These are phyloP conservation scores for Saksenaea oblongispora DNA, from an alignment of 371 early-diverging fungal genomes.

Conservation along the genomic window DNA sequence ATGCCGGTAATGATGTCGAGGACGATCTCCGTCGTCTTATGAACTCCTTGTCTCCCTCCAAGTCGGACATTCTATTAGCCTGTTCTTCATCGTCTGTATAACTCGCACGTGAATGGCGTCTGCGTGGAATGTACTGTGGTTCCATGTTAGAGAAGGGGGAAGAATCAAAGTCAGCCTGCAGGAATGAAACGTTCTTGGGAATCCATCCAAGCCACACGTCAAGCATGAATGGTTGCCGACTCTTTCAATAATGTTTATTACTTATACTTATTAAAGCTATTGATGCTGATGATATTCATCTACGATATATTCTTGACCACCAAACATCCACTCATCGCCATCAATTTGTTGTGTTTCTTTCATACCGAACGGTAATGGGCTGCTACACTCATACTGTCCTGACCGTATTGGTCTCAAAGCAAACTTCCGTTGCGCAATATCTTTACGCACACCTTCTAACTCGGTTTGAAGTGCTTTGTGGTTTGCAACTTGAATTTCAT, in stretches of 20 bases:
- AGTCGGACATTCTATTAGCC: constrained; percentile 30
- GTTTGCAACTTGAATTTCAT: constrained; percentile 12
- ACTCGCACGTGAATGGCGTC: constrained; percentile 6
- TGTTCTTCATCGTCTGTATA: constrained; percentile 31
- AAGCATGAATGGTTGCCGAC: background rate
- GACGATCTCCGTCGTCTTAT: constrained; percentile 16
- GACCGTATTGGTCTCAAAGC: constrained; percentile 6
- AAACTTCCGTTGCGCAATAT: constrained; percentile 2
- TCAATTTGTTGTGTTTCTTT: constrained; percentile 6
- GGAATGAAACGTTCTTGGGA: constrained; percentile 1
- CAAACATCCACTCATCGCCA: constrained; percentile 20
- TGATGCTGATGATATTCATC: background rate
- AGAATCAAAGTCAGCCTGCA: background rate
- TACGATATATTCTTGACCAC: constrained; percentile 13
- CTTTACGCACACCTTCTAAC: constrained; percentile 4
- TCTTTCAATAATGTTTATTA: background rate
- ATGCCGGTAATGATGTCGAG: constrained; percentile 21
- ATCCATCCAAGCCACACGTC: background rate
- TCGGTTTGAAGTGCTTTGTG: background rate
- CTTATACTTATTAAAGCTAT: background rate
- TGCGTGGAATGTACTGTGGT: constrained; percentile 3
- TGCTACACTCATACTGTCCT: background rate
- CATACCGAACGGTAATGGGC: background rate
- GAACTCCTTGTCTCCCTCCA: constrained; percentile 14
- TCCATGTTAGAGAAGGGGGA: constrained; percentile 1